phyloP scores from a whole-genome alignment of 192 early-diverging fungal genomes.

The Glomus cerebriforme region DNA sequence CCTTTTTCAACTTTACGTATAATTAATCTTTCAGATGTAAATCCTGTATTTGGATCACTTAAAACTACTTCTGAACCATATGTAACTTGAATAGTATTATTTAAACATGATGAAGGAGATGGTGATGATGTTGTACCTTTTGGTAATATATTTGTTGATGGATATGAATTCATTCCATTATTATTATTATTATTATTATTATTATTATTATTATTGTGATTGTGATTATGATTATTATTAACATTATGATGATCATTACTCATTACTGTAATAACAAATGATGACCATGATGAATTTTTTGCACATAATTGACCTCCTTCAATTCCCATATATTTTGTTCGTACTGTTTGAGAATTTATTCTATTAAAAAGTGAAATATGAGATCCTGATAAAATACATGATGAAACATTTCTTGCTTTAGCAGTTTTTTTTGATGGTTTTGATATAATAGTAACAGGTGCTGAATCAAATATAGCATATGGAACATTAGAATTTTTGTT shows the following conservation, averaged over 20 bases:
- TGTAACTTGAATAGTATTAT: conserved; percentile 51
- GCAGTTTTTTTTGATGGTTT: conserved; percentile 93
- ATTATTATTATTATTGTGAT: conserved; percentile 4
- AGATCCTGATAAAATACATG: conserved; percentile 75
- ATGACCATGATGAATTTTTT: conserved; percentile 62
- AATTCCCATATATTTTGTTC: conserved; percentile 80
- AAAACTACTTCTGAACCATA: conserved; percentile 78
- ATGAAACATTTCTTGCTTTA: conserved; percentile 76
- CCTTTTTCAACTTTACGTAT: conserved; percentile 82
- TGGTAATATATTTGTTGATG: conserved; percentile 13
- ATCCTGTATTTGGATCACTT: conserved; percentile 62
- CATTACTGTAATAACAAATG: conserved; percentile 58
- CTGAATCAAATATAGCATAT: conserved; percentile 68
- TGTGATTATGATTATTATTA: no score
- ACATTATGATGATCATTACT: conserved; percentile 6
- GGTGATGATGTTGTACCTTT: conserved; percentile 37
- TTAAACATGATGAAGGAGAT: conserved; percentile 35
- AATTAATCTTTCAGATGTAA: conserved; percentile 68
- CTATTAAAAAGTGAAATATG: conserved; percentile 87
- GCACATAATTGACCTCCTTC: conserved; percentile 60
- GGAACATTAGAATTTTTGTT: conserved; percentile 45
- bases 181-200: conserved; percentile 4
- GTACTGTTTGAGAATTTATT: conserved; percentile 88
- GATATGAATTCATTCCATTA: background rate
- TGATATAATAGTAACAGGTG: conserved; percentile 82